Percentiles rank a stretch among this genome's conserved stretches.
These are phyloP conservation scores for Tuber brumale DNA, from an alignment of 495 filamentous ascomycete species.

Conservation along the genomic window DNA sequence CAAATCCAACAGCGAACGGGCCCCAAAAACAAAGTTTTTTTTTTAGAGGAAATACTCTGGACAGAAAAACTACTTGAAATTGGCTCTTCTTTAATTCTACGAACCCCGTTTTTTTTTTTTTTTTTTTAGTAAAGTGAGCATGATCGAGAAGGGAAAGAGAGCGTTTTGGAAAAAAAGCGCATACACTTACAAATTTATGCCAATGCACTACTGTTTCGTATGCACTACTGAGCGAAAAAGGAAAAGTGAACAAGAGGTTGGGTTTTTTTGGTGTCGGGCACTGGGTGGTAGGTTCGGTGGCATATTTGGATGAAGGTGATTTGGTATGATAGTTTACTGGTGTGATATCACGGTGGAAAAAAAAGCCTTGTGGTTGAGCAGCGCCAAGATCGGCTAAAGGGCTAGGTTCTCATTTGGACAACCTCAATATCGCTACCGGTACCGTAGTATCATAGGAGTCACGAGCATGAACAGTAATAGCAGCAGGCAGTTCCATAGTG, in stretches of 20 bases:
- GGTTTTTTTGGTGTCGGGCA: background rate
- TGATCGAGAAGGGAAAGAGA: background rate
- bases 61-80: background rate
- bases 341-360: background rate
- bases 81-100: background rate
- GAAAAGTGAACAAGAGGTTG: background rate
- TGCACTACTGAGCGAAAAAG: too few relatives aligned
- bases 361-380: slow-evolving; percentile 24
- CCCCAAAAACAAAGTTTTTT: background rate
- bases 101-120: background rate
- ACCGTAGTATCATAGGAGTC: too few relatives aligned
- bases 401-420: background rate
- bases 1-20: background rate
- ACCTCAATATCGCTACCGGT: too few relatives aligned
- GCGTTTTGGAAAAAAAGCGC: background rate
- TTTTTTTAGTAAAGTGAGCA: background rate
- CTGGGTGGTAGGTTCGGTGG: background rate
- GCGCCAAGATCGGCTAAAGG: slow-evolving; percentile 18
- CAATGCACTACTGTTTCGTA: background rate
- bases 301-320: background rate
- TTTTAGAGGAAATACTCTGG: background rate
- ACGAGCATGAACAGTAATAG: too few relatives aligned
- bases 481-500: too few relatives aligned
- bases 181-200: background rate
- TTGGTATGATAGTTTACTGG: background rate